These are phyloP conservation scores for Crithidia acanthocephali DNA, from an alignment of 208 protist species.

Conservation along the genomic window DNA sequence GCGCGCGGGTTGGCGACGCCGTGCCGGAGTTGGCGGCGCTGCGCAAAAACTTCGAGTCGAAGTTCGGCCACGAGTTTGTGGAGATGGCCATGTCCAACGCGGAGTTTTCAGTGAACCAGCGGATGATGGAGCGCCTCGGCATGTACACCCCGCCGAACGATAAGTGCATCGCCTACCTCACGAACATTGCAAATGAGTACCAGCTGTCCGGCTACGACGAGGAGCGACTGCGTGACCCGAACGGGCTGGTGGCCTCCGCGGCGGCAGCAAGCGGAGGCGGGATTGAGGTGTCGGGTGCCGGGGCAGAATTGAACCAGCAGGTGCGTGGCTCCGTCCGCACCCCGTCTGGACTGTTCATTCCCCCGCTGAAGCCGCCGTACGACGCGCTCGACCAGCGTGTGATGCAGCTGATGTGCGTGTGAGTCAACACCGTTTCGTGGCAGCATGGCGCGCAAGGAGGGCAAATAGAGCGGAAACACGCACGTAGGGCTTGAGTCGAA, in stretches of 20 bases:
- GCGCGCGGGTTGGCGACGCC: constrained; percentile 62
- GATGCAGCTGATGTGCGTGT: constrained; percentile 67
- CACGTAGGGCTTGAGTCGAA: too few relatives aligned
- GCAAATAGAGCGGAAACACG: too few relatives aligned
- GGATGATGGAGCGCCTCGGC: constrained; percentile 82
- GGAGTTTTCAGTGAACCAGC: constrained; percentile 90
- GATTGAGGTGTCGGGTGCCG: constrained; percentile 6
- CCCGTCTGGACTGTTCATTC: constrained; percentile 70
- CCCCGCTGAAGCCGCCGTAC: constrained; percentile 51
- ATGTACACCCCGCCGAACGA: constrained; percentile 81
- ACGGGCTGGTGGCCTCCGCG: constrained; percentile 66
- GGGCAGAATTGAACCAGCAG: constrained; percentile 17
- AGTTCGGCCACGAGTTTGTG: constrained; percentile 88
- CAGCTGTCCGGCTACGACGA: constrained; percentile 78
- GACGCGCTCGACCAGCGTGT: constrained; percentile 75
- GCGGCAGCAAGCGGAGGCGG: constrained; percentile 42
- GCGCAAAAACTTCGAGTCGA: constrained; percentile 79
- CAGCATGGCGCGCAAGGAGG: too few relatives aligned
- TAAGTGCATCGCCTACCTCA: constrained; percentile 84
- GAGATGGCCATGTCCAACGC: constrained; percentile 78
- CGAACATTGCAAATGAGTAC: constrained; percentile 82
- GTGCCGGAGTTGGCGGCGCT: constrained; percentile 78
- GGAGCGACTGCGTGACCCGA: constrained; percentile 63
- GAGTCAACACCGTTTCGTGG: not conserved
- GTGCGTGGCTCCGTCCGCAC: constrained; percentile 46